Base-by-base conservation (phyloP, 192 early-diverging fungal genomes). In the Coemansia sp. region DNA sequence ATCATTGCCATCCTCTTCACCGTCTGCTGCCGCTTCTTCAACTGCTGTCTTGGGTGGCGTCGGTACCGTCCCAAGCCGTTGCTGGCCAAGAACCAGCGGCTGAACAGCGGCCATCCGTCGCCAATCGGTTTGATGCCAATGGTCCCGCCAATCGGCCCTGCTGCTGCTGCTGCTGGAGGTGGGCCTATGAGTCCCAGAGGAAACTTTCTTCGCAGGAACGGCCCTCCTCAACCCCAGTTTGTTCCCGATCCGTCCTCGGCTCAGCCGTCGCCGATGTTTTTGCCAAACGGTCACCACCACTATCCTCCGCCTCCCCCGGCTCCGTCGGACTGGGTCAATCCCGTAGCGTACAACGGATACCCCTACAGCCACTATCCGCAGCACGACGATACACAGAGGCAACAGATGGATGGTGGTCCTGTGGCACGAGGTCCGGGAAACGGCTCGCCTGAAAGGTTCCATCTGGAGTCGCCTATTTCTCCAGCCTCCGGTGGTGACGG, bases 1-100 rank as follows among this genome's bases (percentile, higher is more conserved):
- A 46, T 83, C 25, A 40, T 83, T 14, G 61, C 68, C 39, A 69
- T 79, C 40, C 22, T 84, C 11, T 41, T 61, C 46, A 51, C 58
- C 14, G 14, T 64, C 61, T 84, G 77, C 68, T 84, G 76, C 54
- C 76, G 82, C 70, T 84, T 70, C 74, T 69, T 75, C 41, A 32
- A 68, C 42, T 82, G 80, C 66, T 82, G 80, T 63, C 38, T 59
- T 22, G 57, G 57, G 7, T 59, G 57, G 57, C 41, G 68, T 5
- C 63, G 68, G 37, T 39, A 48, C 42, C 74, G 79, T 37, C 67
- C 58, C 14, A 61, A 61, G 56, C 66, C 43, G 46, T 20, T 58
- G 19, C 20, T 37, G 43, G 51, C 32, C 41, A 69, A 65, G 49
- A 43, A 25, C 45, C 57, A 59, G 57, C 57, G 57, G 3, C 12